phyloP scores from a whole-genome alignment of 2,329 filamentous ascomycete genomes.

The Talaromyces sp. region DNA sequence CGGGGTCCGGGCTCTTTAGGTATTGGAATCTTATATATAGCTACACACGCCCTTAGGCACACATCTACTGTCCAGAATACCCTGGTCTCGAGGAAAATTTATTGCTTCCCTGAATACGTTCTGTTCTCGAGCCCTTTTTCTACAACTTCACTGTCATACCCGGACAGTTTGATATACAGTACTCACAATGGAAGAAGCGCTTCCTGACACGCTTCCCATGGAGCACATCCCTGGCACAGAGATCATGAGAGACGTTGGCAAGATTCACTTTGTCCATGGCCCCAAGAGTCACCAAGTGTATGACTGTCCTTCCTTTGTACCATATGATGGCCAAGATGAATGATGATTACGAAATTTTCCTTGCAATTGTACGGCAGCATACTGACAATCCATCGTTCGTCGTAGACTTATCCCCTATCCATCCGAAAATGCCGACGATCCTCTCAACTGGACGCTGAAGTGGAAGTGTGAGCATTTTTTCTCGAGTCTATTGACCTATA shows the following conservation, averaged over 20 bases:
- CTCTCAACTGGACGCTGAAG: background rate
- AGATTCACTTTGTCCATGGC: background rate
- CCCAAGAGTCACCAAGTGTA: background rate
- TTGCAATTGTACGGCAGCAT: background rate
- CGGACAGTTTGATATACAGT: background rate
- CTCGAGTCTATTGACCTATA: background rate
- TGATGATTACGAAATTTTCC: background rate
- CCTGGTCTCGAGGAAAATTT: background rate
- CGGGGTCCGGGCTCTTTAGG: too few relatives aligned
- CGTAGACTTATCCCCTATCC: background rate
- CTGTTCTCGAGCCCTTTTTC: background rate
- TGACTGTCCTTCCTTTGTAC: background rate
- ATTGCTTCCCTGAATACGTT: background rate
- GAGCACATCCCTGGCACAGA: background rate
- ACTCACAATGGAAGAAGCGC: background rate
- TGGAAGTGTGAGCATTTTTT: background rate
- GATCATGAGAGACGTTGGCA: conserved; percentile 1
- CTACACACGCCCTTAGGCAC: background rate
- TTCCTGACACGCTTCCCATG: background rate
- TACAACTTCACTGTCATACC: background rate
- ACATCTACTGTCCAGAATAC: background rate
- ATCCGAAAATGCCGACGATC: background rate
- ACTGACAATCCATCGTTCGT: background rate
- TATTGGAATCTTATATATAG: background rate
- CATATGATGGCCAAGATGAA: background rate